Percentiles rank a stretch among this genome's conserved stretches.
Conservation (phyloP, 2,329 filamentous ascomycete species). For the Aspergillus hortae region DNA sequence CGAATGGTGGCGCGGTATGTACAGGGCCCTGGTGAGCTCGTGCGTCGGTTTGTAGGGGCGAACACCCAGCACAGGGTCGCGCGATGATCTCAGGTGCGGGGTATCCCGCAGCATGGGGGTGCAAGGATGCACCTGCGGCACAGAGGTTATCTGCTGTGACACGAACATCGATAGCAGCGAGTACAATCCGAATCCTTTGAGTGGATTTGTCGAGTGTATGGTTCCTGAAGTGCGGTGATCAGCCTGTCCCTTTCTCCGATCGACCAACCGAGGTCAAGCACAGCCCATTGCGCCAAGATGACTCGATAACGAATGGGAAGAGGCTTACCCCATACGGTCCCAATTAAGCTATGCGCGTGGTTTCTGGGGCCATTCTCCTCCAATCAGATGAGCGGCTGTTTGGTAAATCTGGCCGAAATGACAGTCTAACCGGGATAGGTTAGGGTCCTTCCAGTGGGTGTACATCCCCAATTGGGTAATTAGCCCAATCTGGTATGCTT, state of each 20-base stretch:
- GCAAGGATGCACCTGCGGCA: not conserved
- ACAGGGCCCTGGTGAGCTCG: constrained; percentile 6
- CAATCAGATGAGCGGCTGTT: not conserved
- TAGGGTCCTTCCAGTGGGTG: no score
- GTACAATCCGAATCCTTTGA: not conserved
- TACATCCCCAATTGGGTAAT: not conserved
- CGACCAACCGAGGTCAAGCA: not conserved
- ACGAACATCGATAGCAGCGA: not conserved
- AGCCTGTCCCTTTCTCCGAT: not conserved
- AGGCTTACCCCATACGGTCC: not conserved
- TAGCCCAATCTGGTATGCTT: not conserved
- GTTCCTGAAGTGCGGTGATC: not conserved
- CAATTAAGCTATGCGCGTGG: no score
- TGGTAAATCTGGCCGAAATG: not conserved
- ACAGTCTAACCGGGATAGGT: not conserved
- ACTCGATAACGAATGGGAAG: not conserved
- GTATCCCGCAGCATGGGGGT: not conserved
- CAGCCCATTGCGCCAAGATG: not conserved
- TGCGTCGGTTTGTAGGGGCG: not conserved
- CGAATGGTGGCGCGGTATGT: constrained; percentile 8
- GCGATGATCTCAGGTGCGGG: not conserved
- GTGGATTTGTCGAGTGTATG: not conserved
- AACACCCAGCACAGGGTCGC: not conserved
- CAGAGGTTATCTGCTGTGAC: not conserved
- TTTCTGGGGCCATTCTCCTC: no score